Evolutionary conservation across 1,284 basidiomycete species (phyloP), one percentile per base, ranked within the genome.

Genomic region (Athelia sp.): DNA sequence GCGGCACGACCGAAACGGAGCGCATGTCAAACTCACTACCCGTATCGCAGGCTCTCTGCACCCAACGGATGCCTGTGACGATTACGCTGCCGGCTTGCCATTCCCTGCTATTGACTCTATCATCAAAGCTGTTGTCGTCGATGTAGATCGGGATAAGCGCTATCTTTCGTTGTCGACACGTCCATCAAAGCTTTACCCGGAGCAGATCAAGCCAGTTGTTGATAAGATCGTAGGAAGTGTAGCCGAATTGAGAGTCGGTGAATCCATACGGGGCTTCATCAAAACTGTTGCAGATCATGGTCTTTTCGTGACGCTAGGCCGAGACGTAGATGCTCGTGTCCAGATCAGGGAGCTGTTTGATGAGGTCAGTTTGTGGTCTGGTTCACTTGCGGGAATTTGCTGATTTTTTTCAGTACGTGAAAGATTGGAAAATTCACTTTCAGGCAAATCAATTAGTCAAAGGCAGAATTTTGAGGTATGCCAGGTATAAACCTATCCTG

Each of bases 291-390:
- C 84, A 18, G 87, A 93, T 46, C 83, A 88, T 59, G 96, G 96
- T 14, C 65, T 99, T n/a, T 98, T 97, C 61, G 91, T 99, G 3
- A 82, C 82, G 35, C 68, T 99, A 19, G 93, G 92, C 15, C 80
- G 87, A 45, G 79, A 79, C 45, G 72, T 97, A 29, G 91, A 93
- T 60, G 95, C 90, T 48, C 84, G 96, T 19, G 87, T 98, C 21
- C 93, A 96, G 69, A 98, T 98, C 64, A 87, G 82, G 64, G 93
- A 98, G 68, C 77, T 97, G 26, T 92, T 96, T 64, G 88, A 95
- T 65, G 85, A 92, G 62, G 92, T 93, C 54, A 50, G 81, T 61
- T 31, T 35, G 26, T 35, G 34, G 29, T 47, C 4, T 36, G 23
- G 21, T 4, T 49, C 29, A 48, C 17, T 18, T 26, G 48, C 26